phyloP scores from a whole-genome alignment of 108 stramenopile genomes.

The Nannochloropsis salina region DNA sequence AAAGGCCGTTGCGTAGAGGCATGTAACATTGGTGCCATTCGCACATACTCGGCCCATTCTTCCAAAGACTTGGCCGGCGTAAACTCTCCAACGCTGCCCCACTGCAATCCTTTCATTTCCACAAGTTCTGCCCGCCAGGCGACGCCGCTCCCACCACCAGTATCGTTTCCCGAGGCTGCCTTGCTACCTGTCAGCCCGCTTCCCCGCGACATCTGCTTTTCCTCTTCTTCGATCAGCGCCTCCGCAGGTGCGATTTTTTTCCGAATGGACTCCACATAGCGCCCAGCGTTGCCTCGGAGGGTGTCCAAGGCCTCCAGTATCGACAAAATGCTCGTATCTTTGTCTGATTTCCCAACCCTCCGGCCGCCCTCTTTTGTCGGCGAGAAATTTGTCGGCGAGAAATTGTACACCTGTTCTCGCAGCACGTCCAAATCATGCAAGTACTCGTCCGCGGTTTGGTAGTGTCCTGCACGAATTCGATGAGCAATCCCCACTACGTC shows the following conservation, averaged over 20 bases:
- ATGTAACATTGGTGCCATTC: background rate
- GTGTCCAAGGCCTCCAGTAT: background rate
- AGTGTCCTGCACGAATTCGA: background rate
- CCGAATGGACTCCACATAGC: slow-evolving; percentile 3
- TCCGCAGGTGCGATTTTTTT: background rate
- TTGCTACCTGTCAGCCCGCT: background rate
- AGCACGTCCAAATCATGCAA: background rate
- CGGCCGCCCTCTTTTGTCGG: background rate
- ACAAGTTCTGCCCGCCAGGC: background rate
- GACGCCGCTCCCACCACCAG: background rate
- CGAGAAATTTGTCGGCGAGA: background rate
- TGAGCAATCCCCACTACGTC: background rate
- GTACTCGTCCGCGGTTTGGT: background rate
- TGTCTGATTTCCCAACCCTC: background rate
- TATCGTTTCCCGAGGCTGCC: background rate
- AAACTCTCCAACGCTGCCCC: background rate
- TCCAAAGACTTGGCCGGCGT: background rate
- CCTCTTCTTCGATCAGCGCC: slow-evolving; percentile 4
- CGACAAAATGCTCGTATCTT: background rate
- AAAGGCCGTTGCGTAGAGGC: background rate
- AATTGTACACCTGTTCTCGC: background rate
- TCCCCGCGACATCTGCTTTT: background rate
- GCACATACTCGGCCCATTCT: background rate
- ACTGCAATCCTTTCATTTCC: background rate
- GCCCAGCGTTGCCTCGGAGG: background rate